These are phyloP conservation scores for Mollisiaceae sp. DNA, from an alignment of 2,329 filamentous ascomycete genomes.

Conservation along the genomic window DNA sequence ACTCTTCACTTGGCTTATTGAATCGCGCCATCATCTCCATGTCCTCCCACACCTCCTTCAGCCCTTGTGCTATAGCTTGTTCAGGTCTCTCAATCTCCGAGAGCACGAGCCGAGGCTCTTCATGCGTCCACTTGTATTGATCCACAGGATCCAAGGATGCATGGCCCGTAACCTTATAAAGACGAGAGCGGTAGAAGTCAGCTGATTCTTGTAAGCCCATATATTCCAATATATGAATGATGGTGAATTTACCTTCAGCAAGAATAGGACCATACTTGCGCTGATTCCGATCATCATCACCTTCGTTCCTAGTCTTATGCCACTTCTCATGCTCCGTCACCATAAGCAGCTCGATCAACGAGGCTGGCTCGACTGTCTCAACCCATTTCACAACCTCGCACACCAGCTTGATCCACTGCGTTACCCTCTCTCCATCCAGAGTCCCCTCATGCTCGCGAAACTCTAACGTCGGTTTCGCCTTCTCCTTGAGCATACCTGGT, in stretches of 20 bases:
- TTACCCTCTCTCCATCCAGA: constrained; percentile 26
- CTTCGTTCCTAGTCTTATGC: constrained; percentile 3
- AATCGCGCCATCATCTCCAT: not conserved
- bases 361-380: constrained; percentile 4
- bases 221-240: constrained; percentile 16
- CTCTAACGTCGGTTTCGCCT: constrained; percentile 32
- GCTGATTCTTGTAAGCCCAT: constrained; percentile 4
- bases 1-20: not conserved
- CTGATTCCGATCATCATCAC: not conserved
- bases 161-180: not conserved
- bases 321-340: constrained; percentile 5
- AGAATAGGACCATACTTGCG: constrained; percentile 10
- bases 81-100: not conserved
- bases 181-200: constrained; percentile 7
- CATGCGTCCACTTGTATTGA: not conserved
- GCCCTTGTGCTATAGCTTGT: not conserved
- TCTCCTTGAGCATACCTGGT: not conserved
- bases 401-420: constrained; percentile 27
- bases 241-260: constrained; percentile 13
- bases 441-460: constrained; percentile 35
- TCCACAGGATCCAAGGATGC: not conserved
- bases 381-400: constrained; percentile 25
- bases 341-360: not conserved
- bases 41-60: not conserved
- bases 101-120: not conserved